phyloP scores from a whole-genome alignment of 257 asterid genomes.

The Petunia axillaris region DNA sequence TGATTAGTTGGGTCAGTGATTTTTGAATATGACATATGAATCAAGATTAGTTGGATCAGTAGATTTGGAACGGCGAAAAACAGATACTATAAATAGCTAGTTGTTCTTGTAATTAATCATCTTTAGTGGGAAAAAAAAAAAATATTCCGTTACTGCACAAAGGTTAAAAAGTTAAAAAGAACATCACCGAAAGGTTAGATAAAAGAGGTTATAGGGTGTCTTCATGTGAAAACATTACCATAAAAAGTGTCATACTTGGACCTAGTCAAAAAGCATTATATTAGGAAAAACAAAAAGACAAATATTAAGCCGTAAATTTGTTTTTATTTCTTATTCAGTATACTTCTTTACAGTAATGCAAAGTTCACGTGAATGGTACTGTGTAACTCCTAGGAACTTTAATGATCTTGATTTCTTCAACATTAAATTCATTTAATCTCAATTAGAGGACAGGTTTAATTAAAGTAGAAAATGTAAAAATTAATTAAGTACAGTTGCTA shows the following conservation, averaged over 20 bases:
- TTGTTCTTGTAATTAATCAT: no score
- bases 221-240: constrained; percentile 5
- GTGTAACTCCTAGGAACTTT: constrained; percentile 20
- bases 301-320: not conserved
- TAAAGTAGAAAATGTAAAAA: no score
- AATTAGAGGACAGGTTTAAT: not conserved
- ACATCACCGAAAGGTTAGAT: not conserved
- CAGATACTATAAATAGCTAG: no score
- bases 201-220: not conserved
- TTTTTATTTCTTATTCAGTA: constrained; percentile 2
- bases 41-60: no score
- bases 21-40: no score
- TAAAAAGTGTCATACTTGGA: not conserved
- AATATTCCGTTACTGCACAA: not conserved
- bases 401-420: constrained; percentile 12
- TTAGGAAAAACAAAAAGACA: not conserved
- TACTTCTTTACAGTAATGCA: not conserved
- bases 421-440: not conserved
- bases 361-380: constrained; percentile 11
- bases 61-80: no score
- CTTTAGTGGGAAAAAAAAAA: no score
- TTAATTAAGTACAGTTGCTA: not conserved
- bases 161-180: not conserved
- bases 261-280: not conserved
- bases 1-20: no score